Percentiles rank a stretch among this genome's conserved stretches.
Conservation (phyloP, 768 basidiomycete genomes). For the Peribolospora kevripleyi region DNA sequence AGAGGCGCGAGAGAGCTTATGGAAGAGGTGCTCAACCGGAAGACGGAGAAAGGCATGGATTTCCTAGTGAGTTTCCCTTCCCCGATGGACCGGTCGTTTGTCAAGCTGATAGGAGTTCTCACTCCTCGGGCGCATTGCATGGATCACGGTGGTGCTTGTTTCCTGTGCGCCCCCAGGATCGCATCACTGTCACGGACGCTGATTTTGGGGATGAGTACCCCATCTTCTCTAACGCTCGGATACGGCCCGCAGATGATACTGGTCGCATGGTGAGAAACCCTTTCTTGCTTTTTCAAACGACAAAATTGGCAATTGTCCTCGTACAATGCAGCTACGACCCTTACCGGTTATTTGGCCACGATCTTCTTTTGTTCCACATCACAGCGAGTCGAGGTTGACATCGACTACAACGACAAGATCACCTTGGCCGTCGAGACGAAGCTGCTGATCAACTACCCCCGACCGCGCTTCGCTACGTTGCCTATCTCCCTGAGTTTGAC, state of each 20-base stretch:
- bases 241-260: slow-evolving; percentile 24
- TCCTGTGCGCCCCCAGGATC: not conserved
- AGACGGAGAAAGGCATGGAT: not conserved
- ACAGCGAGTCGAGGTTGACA: slow-evolving; percentile 58
- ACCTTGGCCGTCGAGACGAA: slow-evolving; percentile 31
- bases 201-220: slow-evolving; percentile 31
- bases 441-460: slow-evolving; percentile 25
- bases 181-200: slow-evolving; percentile 12
- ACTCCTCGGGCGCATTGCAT: too few relatives aligned
- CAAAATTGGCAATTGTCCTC: not conserved
- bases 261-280: slow-evolving; percentile 19
- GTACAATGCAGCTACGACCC: not conserved
- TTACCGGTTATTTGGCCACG: not conserved
- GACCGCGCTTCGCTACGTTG: slow-evolving; percentile 24
- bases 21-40: slow-evolving; percentile 22
- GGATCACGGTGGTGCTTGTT: too few relatives aligned
- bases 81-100: slow-evolving; percentile 14
- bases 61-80: slow-evolving; percentile 15
- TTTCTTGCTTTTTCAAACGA: not conserved
- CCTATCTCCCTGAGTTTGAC: slow-evolving; percentile 51
- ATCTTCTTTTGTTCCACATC: not conserved
- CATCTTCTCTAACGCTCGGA: slow-evolving; percentile 41
- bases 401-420: slow-evolving; percentile 58
- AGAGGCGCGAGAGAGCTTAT: slow-evolving; percentile 20
- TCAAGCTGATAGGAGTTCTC: not conserved